Percentiles rank a stretch among this genome's conserved stretches.
Conservation (phyloP, 2,329 filamentous ascomycete species). For the Neoascochyta sp. region DNA sequence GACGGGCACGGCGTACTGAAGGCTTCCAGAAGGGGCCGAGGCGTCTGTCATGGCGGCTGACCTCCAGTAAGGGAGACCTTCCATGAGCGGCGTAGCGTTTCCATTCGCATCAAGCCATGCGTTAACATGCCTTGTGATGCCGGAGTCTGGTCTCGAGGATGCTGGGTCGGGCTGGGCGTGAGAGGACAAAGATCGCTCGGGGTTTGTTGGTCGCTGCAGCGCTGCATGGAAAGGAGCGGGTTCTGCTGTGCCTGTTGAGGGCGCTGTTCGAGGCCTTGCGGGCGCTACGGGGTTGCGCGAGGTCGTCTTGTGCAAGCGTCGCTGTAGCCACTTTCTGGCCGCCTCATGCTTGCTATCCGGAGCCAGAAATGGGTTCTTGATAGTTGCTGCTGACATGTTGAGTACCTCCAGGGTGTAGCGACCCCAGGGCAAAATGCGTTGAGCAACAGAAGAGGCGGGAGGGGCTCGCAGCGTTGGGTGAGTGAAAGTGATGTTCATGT, state of each 20-base stretch:
- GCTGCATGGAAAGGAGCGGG: constrained; percentile 1
- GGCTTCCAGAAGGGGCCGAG: constrained; percentile 6
- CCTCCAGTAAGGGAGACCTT: constrained; percentile 34
- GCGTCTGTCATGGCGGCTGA: constrained; percentile 11
- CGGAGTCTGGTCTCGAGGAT: constrained; percentile 24
- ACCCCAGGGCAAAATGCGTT: no score
- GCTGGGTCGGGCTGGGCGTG: constrained; percentile 16
- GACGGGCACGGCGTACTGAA: constrained; percentile 28
- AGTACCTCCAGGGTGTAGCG: no score
- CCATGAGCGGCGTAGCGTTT: constrained; percentile 29
- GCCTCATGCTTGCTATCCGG: constrained; percentile 13
- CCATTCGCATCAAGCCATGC: constrained; percentile 34
- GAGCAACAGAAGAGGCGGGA: no score
- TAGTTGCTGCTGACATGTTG: constrained; percentile 22
- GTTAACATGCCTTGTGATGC: constrained; percentile 25
- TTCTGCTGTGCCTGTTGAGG: constrained; percentile 7
- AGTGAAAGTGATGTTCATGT: no score
- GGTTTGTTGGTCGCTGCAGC: constrained; percentile 6
- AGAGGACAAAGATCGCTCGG: constrained; percentile 9
- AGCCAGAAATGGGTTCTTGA: constrained; percentile 10
- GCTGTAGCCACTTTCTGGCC: constrained; percentile 26
- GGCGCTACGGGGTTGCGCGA: constrained; percentile 15
- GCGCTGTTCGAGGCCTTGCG: constrained; percentile 26
- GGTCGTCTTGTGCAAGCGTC: constrained; percentile 18
- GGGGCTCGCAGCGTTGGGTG: no score